Conservation (phyloP, 495 filamentous ascomycete genomes). For the Tirmania nivea region DNA sequence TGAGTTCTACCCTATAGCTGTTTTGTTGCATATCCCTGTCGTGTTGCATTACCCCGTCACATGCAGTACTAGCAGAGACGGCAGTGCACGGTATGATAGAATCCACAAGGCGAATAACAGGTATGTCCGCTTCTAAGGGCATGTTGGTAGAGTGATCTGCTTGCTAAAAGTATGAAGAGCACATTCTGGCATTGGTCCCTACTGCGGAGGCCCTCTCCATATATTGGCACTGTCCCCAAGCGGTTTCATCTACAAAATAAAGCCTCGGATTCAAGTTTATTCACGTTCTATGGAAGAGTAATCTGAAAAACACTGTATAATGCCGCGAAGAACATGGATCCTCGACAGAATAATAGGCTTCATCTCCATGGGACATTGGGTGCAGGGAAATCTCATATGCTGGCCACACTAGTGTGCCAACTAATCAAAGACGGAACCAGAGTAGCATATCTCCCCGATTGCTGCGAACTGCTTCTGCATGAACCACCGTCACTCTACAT, state of each 20-base stretch:
- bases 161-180: too few relatives aligned
- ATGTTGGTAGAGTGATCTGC: too few relatives aligned
- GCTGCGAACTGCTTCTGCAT: neutral
- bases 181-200: too few relatives aligned
- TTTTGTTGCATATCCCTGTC: too few relatives aligned
- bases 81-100: too few relatives aligned
- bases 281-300: neutral
- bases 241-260: neutral
- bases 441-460: constrained; percentile 2
- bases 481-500: neutral
- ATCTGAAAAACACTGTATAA: neutral
- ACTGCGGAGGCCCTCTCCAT: neutral
- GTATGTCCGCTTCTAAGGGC: too few relatives aligned
- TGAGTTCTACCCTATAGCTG: too few relatives aligned
- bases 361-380: constrained; percentile 1
- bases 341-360: neutral
- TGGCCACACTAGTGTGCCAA: neutral
- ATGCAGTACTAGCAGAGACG: too few relatives aligned
- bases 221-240: neutral
- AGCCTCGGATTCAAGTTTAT: neutral
- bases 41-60: too few relatives aligned
- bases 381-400: neutral
- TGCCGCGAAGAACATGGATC: neutral
- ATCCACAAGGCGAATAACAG: too few relatives aligned
- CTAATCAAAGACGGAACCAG: neutral